These are phyloP conservation scores for Mortierella sp. DNA, from an alignment of 371 early-diverging fungal genomes.

Conservation along the genomic window DNA sequence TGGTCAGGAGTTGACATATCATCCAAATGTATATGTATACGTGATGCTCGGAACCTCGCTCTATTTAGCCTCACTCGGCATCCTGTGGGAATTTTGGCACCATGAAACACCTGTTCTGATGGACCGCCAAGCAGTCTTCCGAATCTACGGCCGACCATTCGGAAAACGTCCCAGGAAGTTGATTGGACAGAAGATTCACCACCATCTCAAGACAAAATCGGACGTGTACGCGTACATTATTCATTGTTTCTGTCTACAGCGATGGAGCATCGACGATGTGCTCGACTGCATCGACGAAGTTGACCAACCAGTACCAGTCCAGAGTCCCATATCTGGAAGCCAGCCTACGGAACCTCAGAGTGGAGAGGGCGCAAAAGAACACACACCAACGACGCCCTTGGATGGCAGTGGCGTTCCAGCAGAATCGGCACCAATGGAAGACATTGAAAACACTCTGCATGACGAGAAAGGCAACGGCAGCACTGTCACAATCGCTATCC, in stretches of 20 bases:
- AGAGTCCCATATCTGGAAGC: constrained; percentile 2
- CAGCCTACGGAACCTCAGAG: neutral
- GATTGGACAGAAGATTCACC: constrained; percentile 43
- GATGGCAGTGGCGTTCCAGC: constrained; percentile 3
- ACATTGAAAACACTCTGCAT: neutral
- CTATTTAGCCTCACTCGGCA: constrained; percentile 31
- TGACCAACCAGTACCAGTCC: neutral
- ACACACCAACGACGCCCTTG: neutral
- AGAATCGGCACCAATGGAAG: constrained; percentile 20
- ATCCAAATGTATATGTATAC: constrained; percentile 41
- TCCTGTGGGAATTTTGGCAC: constrained; percentile 54
- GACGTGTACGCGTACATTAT: constrained; percentile 26
- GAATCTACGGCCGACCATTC: constrained; percentile 52
- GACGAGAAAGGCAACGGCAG: neutral
- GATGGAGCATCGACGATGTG: constrained; percentile 33
- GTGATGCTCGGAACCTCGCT: constrained; percentile 37
- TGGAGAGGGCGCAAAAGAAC: neutral
- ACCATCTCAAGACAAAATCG: constrained; percentile 24
- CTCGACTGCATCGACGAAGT: constrained; percentile 15
- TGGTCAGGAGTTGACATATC: constrained; percentile 47
- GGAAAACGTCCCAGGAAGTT: constrained; percentile 46
- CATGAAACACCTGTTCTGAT: constrained; percentile 34
- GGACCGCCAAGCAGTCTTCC: constrained; percentile 41
- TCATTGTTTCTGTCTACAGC: constrained; percentile 24
- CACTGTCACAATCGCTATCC: neutral